phyloP scores from a whole-genome alignment of 108 stramenopile species.

The Cyclotella atomus region DNA sequence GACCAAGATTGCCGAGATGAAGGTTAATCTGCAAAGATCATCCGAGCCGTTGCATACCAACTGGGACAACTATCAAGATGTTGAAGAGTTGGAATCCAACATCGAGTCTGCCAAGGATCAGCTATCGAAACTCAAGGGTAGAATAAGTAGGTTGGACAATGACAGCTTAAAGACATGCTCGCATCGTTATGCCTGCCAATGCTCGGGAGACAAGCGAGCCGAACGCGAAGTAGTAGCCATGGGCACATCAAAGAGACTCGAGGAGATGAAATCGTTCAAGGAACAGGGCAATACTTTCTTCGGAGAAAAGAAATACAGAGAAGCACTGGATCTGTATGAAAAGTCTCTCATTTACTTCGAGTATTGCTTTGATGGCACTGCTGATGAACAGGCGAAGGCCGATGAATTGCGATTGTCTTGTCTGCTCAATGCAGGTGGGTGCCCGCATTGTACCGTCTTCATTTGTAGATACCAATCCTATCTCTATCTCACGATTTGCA shows the following conservation, averaged over 20 bases:
- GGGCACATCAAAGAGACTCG: constrained; percentile 13
- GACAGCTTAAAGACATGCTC: neutral
- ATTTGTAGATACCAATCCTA: too few relatives aligned
- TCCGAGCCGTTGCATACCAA: neutral
- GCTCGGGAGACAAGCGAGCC: constrained; percentile 18
- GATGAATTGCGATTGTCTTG: constrained; percentile 15
- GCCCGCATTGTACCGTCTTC: too few relatives aligned
- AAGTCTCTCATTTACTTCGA: constrained; percentile 25
- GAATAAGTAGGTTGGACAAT: neutral
- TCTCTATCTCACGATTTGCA: neutral
- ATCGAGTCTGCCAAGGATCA: constrained; percentile 2
- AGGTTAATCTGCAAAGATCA: neutral
- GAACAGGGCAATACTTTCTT: constrained; percentile 22
- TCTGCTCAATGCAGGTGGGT: constrained; percentile 21
- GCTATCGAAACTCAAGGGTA: constrained; percentile 5
- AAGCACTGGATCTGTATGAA: constrained; percentile 14
- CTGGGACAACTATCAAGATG: constrained; percentile 21
- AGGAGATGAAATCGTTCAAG: constrained; percentile 22
- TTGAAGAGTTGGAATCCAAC: constrained; percentile 16
- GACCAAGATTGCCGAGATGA: constrained; percentile 2
- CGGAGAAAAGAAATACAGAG: constrained; percentile 2
- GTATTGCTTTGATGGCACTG: constrained; percentile 28
- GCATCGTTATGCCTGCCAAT: constrained; percentile 11
- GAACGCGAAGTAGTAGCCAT: constrained; percentile 24
- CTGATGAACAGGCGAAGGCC: neutral